Evolutionary conservation across 257 asterid species (phyloP).

Genomic region (Jacaranda copaia): DNA sequence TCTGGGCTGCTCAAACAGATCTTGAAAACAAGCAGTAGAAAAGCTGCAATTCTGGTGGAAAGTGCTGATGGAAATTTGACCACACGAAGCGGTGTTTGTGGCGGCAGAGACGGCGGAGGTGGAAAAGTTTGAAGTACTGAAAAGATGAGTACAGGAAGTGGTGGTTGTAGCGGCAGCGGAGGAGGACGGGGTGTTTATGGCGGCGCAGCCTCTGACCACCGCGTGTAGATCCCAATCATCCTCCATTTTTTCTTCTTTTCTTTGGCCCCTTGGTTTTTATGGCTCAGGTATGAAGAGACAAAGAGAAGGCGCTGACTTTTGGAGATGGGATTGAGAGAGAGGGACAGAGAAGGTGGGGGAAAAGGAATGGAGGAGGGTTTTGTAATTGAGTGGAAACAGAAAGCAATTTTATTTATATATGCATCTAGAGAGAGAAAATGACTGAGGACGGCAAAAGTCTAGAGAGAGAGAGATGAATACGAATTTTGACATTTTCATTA

Average conservation of each 20-base stretch:
- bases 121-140: constrained; percentile 16
- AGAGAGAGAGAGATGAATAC: constrained; percentile 18
- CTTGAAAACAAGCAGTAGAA: constrained; percentile 42
- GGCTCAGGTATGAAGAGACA: constrained; percentile 38
- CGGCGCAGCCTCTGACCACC: constrained; percentile 90
- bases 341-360: constrained; percentile 24
- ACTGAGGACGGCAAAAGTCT: constrained; percentile 22
- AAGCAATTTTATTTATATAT: constrained; percentile 48
- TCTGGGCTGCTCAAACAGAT: constrained; percentile 51
- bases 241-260: constrained; percentile 51
- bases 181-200: constrained; percentile 47
- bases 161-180: constrained; percentile 46
- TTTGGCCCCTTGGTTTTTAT: neutral
- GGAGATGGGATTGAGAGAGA: constrained; percentile 26
- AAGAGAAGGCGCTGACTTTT: constrained; percentile 64
- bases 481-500: neutral
- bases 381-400: constrained; percentile 36
- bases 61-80: constrained; percentile 19
- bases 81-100: neutral
- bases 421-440: constrained; percentile 33
- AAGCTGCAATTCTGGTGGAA: constrained; percentile 47
- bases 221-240: constrained; percentile 98
- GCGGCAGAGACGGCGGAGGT: constrained; percentile 33
- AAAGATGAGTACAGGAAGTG: neutral
- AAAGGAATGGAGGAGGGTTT: constrained; percentile 30